Base-by-base conservation (phyloP, 2,329 filamentous ascomycete species). In the Massarina eburnea region DNA sequence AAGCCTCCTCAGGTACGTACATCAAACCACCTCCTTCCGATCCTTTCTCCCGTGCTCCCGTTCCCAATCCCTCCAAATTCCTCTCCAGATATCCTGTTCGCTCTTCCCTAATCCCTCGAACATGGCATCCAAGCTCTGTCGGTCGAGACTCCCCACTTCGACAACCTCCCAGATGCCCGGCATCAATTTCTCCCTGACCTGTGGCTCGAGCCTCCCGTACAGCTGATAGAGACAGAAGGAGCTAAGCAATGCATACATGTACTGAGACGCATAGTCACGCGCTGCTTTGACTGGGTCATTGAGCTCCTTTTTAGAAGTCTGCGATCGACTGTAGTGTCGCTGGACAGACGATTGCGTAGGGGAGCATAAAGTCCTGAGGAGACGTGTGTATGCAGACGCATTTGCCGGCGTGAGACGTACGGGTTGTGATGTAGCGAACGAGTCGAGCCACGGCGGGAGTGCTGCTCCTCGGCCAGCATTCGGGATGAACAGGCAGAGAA, bases 321-420 rank as follows among this genome's bases (percentile, higher is more conserved):
- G 19, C 15, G 8, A n/a, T 14, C 20, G 19, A 3, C 20, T 24
- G 22, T 18, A 19, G 22, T 55, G 54, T 27, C 73, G 71, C 12
- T 76, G 70, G 4, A 82, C 77, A 1, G 79, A 76, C 0, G 79
- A 80, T 36, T 80, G 76, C 0, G 82, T 81, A 0, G 83, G 83
- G 42, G 82, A 80, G 68, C 80, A 83, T 40, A 85, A 75, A 0
- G 80, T 77, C n/a, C 77, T 77, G 18, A 85, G 73, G 8, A 85
- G 67, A 8, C 80, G 76, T 1, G 79, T 74, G 53, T 78, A 81
- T 32, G 76, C 71, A 1, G 71, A 65, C 2, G 77, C 78, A 46
- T 79, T 77, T 15, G 71, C 66, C 14, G 70, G 56, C 8, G 66
- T 62, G 21, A 76, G 69, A 5, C 54, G 43, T 9, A 47, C 36